Evolutionary conservation across 2,329 filamentous ascomycete genomes (phyloP).

Genomic region (Cladosporium oxysporum): DNA sequence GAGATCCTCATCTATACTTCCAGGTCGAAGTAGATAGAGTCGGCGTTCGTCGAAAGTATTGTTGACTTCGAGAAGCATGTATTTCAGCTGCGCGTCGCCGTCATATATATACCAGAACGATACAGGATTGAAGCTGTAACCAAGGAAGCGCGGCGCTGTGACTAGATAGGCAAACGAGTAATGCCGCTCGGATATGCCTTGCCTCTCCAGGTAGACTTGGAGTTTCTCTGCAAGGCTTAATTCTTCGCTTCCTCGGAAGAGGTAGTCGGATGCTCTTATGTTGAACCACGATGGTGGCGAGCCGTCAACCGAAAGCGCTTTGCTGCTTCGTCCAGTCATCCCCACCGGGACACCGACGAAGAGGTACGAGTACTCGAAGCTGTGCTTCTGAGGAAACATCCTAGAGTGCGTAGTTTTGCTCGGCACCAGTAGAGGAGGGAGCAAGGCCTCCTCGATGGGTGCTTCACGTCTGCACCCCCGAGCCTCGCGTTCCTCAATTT

Average conservation of each 20-base stretch:
- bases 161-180: conserved; percentile 71
- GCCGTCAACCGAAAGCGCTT: conserved; percentile 55
- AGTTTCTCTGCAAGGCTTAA: conserved; percentile 66
- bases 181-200: conserved; percentile 60
- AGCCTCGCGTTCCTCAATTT: conserved; percentile 24
- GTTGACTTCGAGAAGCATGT: conserved; percentile 72
- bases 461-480: conserved; percentile 16
- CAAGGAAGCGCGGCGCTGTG: conserved; percentile 68
- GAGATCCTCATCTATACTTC: conserved; percentile 21
- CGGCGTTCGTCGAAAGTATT: conserved; percentile 74
- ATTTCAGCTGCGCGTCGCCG: conserved; percentile 55
- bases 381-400: conserved; percentile 67
- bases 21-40: conserved; percentile 62
- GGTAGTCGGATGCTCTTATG: conserved; percentile 62
- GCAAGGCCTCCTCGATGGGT: conserved; percentile 35
- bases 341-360: conserved; percentile 67
- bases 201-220: conserved; percentile 54
- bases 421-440: conserved; percentile 61
- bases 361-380: conserved; percentile 71
- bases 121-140: conserved; percentile 73
- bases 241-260: conserved; percentile 55
- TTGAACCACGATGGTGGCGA: conserved; percentile 56
- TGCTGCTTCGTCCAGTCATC: conserved; percentile 58
- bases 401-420: conserved; percentile 66
- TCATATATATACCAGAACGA: conserved; percentile 81